These are phyloP conservation scores for Phaseolus lunatus DNA, from an alignment of 306 rosid genomes.

Conservation along the genomic window DNA sequence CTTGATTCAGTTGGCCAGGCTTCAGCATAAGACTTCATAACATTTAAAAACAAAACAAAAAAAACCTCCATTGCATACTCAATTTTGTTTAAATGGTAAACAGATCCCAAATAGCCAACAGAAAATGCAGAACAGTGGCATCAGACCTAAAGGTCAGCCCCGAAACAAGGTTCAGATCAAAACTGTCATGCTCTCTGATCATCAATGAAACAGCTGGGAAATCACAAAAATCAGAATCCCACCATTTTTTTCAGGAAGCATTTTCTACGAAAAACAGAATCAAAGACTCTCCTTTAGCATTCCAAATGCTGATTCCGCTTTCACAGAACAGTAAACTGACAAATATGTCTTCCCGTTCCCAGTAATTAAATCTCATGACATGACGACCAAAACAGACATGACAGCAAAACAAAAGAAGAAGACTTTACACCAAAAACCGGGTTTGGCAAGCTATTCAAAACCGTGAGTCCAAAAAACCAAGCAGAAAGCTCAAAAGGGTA, in stretches of 20 bases:
- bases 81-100: slow-evolving; percentile 29
- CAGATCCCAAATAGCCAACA: slow-evolving; percentile 19
- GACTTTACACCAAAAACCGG: slow-evolving; percentile 30
- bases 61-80: slow-evolving; percentile 4
- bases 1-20: slow-evolving; percentile 41
- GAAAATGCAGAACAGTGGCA: slow-evolving; percentile 36
- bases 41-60: not conserved
- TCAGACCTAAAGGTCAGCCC: slow-evolving; percentile 24
- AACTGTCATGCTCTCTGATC: slow-evolving; percentile 3
- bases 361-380: slow-evolving; percentile 35
- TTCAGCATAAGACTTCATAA: slow-evolving; percentile 3
- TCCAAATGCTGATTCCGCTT: slow-evolving; percentile 31
- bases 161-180: slow-evolving; percentile 36
- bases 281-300: not conserved
- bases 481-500: slow-evolving; percentile 38
- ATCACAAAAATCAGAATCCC: slow-evolving; percentile 12
- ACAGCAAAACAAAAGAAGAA: slow-evolving; percentile 10
- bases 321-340: slow-evolving; percentile 46
- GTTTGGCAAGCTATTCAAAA: slow-evolving; percentile 27
- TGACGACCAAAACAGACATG: slow-evolving; percentile 22
- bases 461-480: slow-evolving; percentile 35
- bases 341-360: slow-evolving; percentile 46
- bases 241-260: slow-evolving; percentile 29
- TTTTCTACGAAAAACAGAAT: not conserved
- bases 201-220: slow-evolving; percentile 1